These are phyloP conservation scores for Xerocomus minutiporus DNA, from an alignment of 1,284 basidiomycete species.

Conservation along the genomic window DNA sequence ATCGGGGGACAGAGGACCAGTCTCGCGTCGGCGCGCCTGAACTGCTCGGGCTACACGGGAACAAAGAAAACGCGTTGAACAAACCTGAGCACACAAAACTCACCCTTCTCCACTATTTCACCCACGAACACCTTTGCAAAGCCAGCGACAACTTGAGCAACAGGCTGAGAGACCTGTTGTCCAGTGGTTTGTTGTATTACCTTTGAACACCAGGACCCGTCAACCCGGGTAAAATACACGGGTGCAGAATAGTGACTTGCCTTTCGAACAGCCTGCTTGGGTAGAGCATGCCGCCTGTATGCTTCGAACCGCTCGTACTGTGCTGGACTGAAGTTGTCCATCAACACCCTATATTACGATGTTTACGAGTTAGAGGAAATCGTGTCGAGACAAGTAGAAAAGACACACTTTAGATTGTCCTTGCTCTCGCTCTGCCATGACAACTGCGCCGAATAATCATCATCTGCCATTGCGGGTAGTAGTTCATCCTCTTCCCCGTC, in stretches of 20 bases:
- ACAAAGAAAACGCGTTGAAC: background rate
- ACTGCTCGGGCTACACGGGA: conserved; percentile 60
- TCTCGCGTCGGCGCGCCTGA: conserved; percentile 67
- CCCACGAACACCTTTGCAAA: conserved; percentile 91
- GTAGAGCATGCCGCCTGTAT: conserved; percentile 77
- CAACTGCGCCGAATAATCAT: conserved; percentile 75
- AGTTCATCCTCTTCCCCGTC: conserved; percentile 69
- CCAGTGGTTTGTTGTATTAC: conserved; percentile 80
- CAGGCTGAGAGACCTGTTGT: conserved; percentile 81
- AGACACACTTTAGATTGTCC: conserved; percentile 70
- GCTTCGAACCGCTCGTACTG: conserved; percentile 89
- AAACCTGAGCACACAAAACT: conserved; percentile 6
- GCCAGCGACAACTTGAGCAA: conserved; percentile 84
- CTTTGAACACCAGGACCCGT: conserved; percentile 35
- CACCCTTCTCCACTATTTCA: conserved; percentile 86
- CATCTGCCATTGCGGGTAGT: conserved; percentile 77
- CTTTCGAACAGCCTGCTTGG: conserved; percentile 79
- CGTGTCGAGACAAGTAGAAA: background rate
- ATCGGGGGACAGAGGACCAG: conserved; percentile 78
- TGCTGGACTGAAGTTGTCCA: conserved; percentile 79
- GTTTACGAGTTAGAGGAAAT: conserved; percentile 4
- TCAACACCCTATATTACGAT: conserved; percentile 58
- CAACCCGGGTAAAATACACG: background rate
- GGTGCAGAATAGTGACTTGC: conserved; percentile 34
- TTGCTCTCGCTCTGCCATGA: conserved; percentile 80